Percentiles rank a stretch among this genome's conserved stretches.
Evolutionary conservation across 495 filamentous ascomycete genomes (phyloP).

Genomic region (Aspergillus leporis): DNA sequence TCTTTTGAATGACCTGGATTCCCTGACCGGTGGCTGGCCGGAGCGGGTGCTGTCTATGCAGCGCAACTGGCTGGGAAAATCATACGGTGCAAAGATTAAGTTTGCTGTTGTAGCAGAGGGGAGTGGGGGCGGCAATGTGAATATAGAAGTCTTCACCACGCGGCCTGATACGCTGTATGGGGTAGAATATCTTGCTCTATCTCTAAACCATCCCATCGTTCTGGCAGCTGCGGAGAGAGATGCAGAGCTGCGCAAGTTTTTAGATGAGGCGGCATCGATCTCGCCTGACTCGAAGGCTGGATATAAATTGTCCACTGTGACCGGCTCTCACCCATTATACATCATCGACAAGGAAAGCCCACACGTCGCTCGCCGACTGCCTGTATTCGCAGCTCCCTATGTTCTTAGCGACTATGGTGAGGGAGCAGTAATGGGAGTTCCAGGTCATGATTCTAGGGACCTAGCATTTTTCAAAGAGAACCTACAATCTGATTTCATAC

Average conservation of each 20-base stretch:
- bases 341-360: constrained; percentile 52
- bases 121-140: constrained; percentile 26
- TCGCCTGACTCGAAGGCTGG: constrained; percentile 74
- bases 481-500: constrained; percentile 49
- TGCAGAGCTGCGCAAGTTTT: constrained; percentile 61
- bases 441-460: constrained; percentile 78
- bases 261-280: constrained; percentile 61
- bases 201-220: constrained; percentile 72
- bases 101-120: constrained; percentile 57
- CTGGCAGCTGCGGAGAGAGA: constrained; percentile 57
- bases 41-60: constrained; percentile 82
- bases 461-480: constrained; percentile 78
- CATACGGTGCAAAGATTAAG: constrained; percentile 66
- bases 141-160: constrained; percentile 79
- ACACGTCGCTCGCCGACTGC: constrained; percentile 55
- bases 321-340: constrained; percentile 64
- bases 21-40: constrained; percentile 69
- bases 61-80: constrained; percentile 84
- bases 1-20: constrained; percentile 71
- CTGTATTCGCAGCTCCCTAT: constrained; percentile 81
- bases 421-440: constrained; percentile 90
- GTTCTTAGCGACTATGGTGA: constrained; percentile 88
- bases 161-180: constrained; percentile 82
- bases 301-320: constrained; percentile 60
- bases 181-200: constrained; percentile 80